Base-by-base conservation (phyloP, 768 basidiomycete genomes). In the Psilocybe subaeruginosa region DNA sequence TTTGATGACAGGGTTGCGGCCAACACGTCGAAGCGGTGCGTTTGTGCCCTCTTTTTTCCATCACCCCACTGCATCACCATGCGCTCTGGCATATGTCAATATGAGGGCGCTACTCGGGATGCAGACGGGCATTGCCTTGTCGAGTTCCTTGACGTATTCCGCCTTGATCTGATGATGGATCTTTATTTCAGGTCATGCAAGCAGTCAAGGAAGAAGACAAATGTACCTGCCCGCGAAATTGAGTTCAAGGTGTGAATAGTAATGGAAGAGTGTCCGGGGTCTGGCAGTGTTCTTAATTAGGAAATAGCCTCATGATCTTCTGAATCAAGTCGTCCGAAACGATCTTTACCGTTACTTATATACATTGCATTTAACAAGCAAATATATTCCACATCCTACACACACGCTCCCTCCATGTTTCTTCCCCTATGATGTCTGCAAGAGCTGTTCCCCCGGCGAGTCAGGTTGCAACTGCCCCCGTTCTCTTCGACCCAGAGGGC, bases 1-100 rank as follows among this genome's bases (percentile, higher is more conserved):
- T 31, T 41, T 23, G 17, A 52, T 57, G 55, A 66, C 77, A 91
- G 90, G 90, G 90, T 53, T 92, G 90, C 63, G 90, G 90, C 8
- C 67, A 68, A 60, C 90, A 92, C 73, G 83, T 82, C 69, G 85
- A 90, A 55, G 61, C 75, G 72, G 90, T 89, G 73, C 81, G 83
- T 79, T 50, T 41, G 48, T 11, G 58, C 52, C 53, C 54, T 65
- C 62, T 64, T 45, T 54, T 54, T 58, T 35, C 39, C 31, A 54
- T 29, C 53, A 53, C 52, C 23, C 54, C 39, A 46, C n/a, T 43
- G 41, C 31, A 50, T 57, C 61, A 46, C 23, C 45, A 56, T 37
- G 55, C 48, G 23, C 55, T 27, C 14, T 61, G 54, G 45, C 35
- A 51, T 43, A 23, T 58, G 17, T 49, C 35, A 39, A 27, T 23